Base-by-base conservation (phyloP, 179 eudicot species). In the Carnegiea gigantea region DNA sequence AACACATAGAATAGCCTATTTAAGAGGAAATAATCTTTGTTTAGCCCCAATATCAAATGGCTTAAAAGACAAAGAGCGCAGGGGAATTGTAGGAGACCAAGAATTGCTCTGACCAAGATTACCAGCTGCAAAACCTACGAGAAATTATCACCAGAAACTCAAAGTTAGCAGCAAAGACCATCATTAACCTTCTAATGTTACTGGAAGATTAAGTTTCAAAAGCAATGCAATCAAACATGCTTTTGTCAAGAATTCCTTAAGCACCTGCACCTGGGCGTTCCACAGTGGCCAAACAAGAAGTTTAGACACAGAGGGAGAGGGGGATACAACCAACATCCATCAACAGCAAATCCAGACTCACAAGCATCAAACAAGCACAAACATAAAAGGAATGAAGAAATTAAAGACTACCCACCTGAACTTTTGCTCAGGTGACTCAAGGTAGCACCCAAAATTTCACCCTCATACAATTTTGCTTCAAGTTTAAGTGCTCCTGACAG, bases 321-420 rank as follows among this genome's bases (percentile, higher is more conserved):
- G 44, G 38, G 14, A 4, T 17, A 72, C 23, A 78, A 48, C 67
- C 53, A 65, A 78, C 81, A 24, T 82, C 74, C 24, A 78, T 62
- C 44, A 26, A 30, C 38, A 28, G 46, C 65, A 78, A 75, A 73
- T 24, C 40, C 23, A 65, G 57, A 38, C 57, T 74, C 24, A 24
- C 75, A 70, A 60, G 53, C 78, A 80, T 59, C 70, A 79, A 68
- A 53, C 64, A 73, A 78, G 21, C 68, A 49, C 75, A 71, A 24
- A 28, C 24, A 78, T 17, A 62, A 60, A 73, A 46, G 28, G 26
- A 33, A 80, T 0, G 30, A 64, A 33, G 75, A 62, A 79, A 68
- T 28, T 70, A 80, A 78, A 75, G 24, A 73, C 2, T 54, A 33
- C 82, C 85, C 88, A 85, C 79, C 78, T 79, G 3, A 71, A 67